phyloP scores from a whole-genome alignment of 352 stramenopile genomes.

The Albugo candida region DNA sequence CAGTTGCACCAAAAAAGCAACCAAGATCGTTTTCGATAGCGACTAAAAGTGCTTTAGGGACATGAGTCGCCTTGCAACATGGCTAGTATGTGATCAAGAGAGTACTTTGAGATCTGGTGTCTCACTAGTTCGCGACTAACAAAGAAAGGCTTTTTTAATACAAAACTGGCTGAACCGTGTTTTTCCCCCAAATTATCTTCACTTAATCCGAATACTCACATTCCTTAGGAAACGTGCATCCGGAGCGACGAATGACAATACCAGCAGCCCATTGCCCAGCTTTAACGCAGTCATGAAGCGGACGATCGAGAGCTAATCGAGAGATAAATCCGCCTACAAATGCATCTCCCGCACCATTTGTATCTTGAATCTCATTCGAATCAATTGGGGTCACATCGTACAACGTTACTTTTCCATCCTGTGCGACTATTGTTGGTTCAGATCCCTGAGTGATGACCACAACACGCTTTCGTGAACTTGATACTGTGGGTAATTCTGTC shows the following conservation, averaged over 20 bases:
- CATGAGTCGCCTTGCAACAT: too few relatives aligned
- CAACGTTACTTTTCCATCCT: constrained; percentile 80
- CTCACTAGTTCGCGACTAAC: too few relatives aligned
- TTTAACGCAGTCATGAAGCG: constrained; percentile 87
- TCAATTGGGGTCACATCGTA: constrained; percentile 84
- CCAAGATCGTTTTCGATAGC: constrained; percentile 93
- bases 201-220: constrained; percentile 83
- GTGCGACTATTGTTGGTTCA: constrained; percentile 91
- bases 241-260: constrained; percentile 93
- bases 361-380: constrained; percentile 91
- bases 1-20: constrained; percentile 91
- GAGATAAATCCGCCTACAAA: constrained; percentile 98
- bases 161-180: too few relatives aligned
- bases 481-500: constrained; percentile 86
- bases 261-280: constrained; percentile 93
- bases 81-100: too few relatives aligned
- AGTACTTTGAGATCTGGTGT: too few relatives aligned
- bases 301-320: constrained; percentile 69
- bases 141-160: too few relatives aligned
- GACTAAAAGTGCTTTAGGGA: constrained; percentile 53
- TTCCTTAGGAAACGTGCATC: constrained; percentile 86
- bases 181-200: too few relatives aligned
- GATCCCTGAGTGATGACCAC: constrained; percentile 98
- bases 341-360: constrained; percentile 96
- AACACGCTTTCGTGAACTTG: constrained; percentile 74